Conservation (phyloP, 495 filamentous ascomycete genomes). For the Articulospora tetracladia region DNA sequence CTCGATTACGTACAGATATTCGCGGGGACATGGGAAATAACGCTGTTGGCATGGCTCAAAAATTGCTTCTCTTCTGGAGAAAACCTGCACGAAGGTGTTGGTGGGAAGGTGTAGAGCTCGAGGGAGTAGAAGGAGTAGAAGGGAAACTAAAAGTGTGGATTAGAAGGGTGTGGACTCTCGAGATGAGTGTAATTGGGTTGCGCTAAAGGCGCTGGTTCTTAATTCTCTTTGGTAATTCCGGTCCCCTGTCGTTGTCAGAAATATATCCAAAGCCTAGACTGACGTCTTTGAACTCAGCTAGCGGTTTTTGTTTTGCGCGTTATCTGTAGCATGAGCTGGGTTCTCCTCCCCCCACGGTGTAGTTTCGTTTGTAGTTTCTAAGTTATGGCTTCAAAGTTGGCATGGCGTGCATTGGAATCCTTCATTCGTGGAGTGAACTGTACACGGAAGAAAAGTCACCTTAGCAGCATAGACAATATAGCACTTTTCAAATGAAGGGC, state of each 20-base stretch:
- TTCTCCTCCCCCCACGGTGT: neutral
- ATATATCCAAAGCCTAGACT: constrained; percentile 8
- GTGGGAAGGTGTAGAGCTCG: constrained; percentile 98
- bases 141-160: constrained; percentile 98
- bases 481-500: neutral
- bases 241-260: constrained; percentile 1
- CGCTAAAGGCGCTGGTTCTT: constrained; percentile 42
- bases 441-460: constrained; percentile 10
- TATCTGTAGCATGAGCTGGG: neutral
- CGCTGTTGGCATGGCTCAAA: constrained; percentile 97
- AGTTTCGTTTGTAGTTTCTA: neutral
- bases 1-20: constrained; percentile 88
- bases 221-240: constrained; percentile 1
- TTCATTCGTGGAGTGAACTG: constrained; percentile 4
- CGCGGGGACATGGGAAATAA: constrained; percentile 66
- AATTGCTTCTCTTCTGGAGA: constrained; percentile 95
- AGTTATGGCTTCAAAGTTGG: neutral
- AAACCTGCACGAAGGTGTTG: constrained; percentile 96
- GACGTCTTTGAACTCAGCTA: neutral
- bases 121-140: constrained; percentile 83
- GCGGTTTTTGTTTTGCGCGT: neutral
- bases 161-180: constrained; percentile 93
- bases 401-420: neutral
- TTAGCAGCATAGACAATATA: constrained; percentile 7
- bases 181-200: constrained; percentile 96